A percentile compares a stretch with the other conserved stretches of the same genome.
Conservation (phyloP, 2,329 filamentous ascomycete species). For the Leptographium radiaticola region DNA sequence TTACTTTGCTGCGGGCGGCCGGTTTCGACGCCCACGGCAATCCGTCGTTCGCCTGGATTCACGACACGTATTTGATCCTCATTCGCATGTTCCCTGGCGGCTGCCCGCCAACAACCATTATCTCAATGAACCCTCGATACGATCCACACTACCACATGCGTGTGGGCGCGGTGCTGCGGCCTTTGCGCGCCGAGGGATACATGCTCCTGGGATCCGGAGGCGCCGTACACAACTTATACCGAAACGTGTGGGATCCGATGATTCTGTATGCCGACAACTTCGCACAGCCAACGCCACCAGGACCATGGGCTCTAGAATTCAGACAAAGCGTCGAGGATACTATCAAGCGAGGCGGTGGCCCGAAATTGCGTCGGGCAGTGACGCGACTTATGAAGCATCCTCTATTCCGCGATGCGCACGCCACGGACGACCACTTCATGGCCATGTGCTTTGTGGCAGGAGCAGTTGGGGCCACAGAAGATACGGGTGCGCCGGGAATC, state of each 20-base stretch:
- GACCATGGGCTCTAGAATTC: constrained; percentile 49
- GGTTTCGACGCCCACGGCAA: constrained; percentile 43
- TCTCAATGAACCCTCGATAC: constrained; percentile 24
- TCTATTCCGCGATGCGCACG: constrained; percentile 51
- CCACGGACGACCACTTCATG: constrained; percentile 60
- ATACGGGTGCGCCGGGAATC: constrained; percentile 25
- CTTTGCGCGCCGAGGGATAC: constrained; percentile 34
- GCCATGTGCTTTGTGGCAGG: constrained; percentile 50
- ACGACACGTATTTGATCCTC: constrained; percentile 56
- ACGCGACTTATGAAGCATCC: constrained; percentile 57
- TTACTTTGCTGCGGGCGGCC: constrained; percentile 32
- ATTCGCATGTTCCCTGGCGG: constrained; percentile 54
- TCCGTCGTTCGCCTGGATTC: constrained; percentile 54
- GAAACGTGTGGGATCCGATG: constrained; percentile 54
- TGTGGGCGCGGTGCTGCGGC: constrained; percentile 42
- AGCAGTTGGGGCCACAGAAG: constrained; percentile 32
- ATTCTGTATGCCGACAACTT: constrained; percentile 50
- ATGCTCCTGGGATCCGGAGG: constrained; percentile 48
- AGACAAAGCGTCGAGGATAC: constrained; percentile 51
- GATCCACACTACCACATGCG: constrained; percentile 32
- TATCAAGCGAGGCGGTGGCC: constrained; percentile 31
- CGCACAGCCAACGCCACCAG: constrained; percentile 44
- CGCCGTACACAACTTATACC: constrained; percentile 57
- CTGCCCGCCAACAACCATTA: constrained; percentile 53
- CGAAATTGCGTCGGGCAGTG: constrained; percentile 37